Percentiles rank a stretch among this genome's conserved stretches.
These are phyloP conservation scores for Geosiphon pyriformis DNA, from an alignment of 192 early-diverging fungal genomes.

Conservation along the genomic window DNA sequence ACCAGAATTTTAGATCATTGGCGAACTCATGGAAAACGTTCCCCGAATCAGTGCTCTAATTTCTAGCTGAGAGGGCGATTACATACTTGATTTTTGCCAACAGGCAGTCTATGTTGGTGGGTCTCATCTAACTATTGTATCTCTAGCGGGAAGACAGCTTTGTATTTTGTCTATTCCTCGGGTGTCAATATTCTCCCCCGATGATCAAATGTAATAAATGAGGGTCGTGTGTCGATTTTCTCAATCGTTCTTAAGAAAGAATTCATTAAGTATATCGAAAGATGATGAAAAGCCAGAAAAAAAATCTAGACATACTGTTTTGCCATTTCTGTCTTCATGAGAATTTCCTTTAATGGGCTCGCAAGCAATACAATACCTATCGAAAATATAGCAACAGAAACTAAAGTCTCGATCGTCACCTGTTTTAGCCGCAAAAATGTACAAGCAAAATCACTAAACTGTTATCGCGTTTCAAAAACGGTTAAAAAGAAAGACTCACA, in stretches of 20 bases:
- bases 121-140: no score
- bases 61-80: no score
- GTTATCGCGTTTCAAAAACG: neutral
- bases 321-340: slow-evolving; percentile 55
- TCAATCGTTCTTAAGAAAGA: slow-evolving; percentile 47
- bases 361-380: slow-evolving; percentile 45
- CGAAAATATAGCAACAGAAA: slow-evolving; percentile 41
- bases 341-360: slow-evolving; percentile 51
- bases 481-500: slow-evolving; percentile 19
- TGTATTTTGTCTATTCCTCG: no score
- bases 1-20: neutral
- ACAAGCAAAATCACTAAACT: neutral
- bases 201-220: slow-evolving; percentile 55
- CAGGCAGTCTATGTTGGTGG: no score
- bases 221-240: slow-evolving; percentile 53
- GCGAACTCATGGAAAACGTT: no score
- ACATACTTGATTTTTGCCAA: no score
- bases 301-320: slow-evolving; percentile 41
- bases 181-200: slow-evolving; percentile 34
- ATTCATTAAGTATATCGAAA: neutral
- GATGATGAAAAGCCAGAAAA: neutral
- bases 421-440: slow-evolving; percentile 15
- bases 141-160: no score
- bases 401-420: slow-evolving; percentile 46
- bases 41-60: no score